Percentiles rank a stretch among this genome's conserved stretches.
Conservation (phyloP, 2,329 filamentous ascomycete genomes). For the Macrophomina phaseolina region DNA sequence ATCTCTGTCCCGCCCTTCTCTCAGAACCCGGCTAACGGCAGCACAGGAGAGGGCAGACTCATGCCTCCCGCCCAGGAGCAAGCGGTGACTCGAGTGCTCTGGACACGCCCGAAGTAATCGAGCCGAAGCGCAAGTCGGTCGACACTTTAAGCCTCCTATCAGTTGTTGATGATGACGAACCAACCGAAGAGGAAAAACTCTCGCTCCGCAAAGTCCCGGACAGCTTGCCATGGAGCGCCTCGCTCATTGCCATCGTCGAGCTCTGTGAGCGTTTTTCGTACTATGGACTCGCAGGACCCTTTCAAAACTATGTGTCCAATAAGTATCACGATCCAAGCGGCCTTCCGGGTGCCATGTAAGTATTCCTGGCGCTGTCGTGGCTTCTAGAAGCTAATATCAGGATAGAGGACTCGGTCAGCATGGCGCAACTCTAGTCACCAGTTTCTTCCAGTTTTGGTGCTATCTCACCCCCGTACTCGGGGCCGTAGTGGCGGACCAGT, state of each 20-base stretch:
- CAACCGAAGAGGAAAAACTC: constrained; percentile 50
- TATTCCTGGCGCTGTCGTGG: not conserved
- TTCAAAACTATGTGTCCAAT: constrained; percentile 58
- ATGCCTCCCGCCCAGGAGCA: not conserved
- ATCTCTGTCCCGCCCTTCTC: too few relatives aligned
- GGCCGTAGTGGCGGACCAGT: constrained; percentile 67
- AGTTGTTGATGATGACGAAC: constrained; percentile 34
- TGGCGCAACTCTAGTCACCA: constrained; percentile 52
- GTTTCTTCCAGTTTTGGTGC: constrained; percentile 57
- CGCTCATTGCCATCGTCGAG: constrained; percentile 57
- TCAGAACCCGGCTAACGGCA: not conserved
- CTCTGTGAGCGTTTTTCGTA: constrained; percentile 58
- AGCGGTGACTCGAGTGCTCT: constrained; percentile 9
- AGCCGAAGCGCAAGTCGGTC: not conserved
- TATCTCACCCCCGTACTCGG: constrained; percentile 55
- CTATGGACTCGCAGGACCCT: constrained; percentile 52
- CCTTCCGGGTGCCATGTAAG: constrained; percentile 45
- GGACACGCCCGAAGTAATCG: constrained; percentile 11
- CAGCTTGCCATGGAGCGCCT: constrained; percentile 53
- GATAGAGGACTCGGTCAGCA: constrained; percentile 48
- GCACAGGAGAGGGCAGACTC: not conserved
- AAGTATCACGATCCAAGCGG: constrained; percentile 47
- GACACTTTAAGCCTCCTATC: constrained; percentile 21
- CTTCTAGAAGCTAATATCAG: not conserved
- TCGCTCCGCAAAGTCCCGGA: constrained; percentile 55